A percentile compares a stretch with the other conserved stretches of the same genome.
Conservation (phyloP, 2,329 filamentous ascomycete genomes). For the Diaporthe nobilis region DNA sequence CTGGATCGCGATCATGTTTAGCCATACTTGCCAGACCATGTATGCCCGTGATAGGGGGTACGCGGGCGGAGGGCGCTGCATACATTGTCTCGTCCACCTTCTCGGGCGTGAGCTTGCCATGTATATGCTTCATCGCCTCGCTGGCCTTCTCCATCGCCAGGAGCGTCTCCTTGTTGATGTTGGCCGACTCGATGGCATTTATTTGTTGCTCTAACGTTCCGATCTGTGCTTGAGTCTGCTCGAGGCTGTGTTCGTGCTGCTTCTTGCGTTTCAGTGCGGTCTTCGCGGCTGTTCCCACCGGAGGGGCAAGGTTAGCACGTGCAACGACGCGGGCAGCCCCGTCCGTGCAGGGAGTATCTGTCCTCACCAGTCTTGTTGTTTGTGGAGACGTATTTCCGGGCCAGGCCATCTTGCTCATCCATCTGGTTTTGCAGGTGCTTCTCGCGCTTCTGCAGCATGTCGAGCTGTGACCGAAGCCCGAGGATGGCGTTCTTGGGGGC, state of each 20-base stretch:
- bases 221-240: slow-evolving; percentile 92
- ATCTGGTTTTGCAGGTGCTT: slow-evolving; percentile 92
- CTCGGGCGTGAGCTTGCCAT: slow-evolving; percentile 90
- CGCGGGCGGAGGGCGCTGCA: slow-evolving; percentile 53
- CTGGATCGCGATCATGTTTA: slow-evolving; percentile 62
- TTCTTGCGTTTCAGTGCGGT: slow-evolving; percentile 94
- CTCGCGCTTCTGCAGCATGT: slow-evolving; percentile 98
- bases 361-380: slow-evolving; percentile 92
- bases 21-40: slow-evolving; percentile 41
- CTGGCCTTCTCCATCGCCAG: slow-evolving; percentile 94
- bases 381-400: slow-evolving; percentile 86
- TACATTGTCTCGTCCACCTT: slow-evolving; percentile 97
- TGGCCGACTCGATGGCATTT: slow-evolving; percentile 96
- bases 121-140: slow-evolving; percentile 92
- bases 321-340: not conserved
- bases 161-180: slow-evolving; percentile 98
- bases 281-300: slow-evolving; percentile 79
- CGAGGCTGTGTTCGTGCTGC: slow-evolving; percentile 89
- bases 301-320: slow-evolving; percentile 44
- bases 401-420: slow-evolving; percentile 89
- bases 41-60: not conserved
- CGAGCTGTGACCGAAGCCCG: slow-evolving; percentile 86
- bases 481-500: slow-evolving; percentile 97
- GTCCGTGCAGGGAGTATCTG: slow-evolving; percentile 41
- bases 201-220: slow-evolving; percentile 95